phyloP scores from a whole-genome alignment of 179 eudicot species.

The Gypsophila paniculata region DNA sequence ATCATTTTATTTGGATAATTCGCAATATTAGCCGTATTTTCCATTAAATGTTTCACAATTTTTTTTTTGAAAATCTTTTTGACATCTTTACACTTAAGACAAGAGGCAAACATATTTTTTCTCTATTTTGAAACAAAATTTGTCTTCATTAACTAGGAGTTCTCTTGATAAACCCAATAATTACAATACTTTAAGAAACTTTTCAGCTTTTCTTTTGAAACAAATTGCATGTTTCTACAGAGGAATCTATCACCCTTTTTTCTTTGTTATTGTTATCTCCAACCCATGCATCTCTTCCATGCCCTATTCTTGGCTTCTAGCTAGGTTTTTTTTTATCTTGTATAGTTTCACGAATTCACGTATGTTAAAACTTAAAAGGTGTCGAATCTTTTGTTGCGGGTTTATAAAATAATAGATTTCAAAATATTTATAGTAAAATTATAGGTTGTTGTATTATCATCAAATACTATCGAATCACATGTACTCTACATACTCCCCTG shows the following conservation, averaged over 20 bases:
- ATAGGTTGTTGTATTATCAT: too few relatives aligned
- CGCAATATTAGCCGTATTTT: too few relatives aligned
- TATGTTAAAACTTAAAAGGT: slow-evolving; percentile 11
- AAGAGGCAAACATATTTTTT: not conserved
- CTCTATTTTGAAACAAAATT: not conserved
- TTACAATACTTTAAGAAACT: not conserved
- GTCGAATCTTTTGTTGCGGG: too few relatives aligned
- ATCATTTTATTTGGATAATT: too few relatives aligned
- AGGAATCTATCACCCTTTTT: not conserved
- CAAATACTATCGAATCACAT: too few relatives aligned
- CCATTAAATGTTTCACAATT: too few relatives aligned
- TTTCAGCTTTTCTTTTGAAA: slow-evolving; percentile 11
- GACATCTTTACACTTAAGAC: not conserved
- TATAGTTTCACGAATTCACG: slow-evolving; percentile 9
- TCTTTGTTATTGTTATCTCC: not conserved
- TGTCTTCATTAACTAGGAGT: not conserved
- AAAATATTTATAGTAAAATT: not conserved
- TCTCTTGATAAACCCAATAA: not conserved
- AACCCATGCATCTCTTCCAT: not conserved
- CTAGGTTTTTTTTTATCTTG: not conserved
- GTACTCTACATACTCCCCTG: too few relatives aligned
- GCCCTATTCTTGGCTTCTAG: slow-evolving; percentile 1
- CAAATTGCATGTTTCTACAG: slow-evolving; percentile 10
- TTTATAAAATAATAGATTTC: not conserved
- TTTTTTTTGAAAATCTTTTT: not conserved